Evolutionary conservation across 1,139 yeast species (phyloP).

Genomic region (Diutina mesorugosa): DNA sequence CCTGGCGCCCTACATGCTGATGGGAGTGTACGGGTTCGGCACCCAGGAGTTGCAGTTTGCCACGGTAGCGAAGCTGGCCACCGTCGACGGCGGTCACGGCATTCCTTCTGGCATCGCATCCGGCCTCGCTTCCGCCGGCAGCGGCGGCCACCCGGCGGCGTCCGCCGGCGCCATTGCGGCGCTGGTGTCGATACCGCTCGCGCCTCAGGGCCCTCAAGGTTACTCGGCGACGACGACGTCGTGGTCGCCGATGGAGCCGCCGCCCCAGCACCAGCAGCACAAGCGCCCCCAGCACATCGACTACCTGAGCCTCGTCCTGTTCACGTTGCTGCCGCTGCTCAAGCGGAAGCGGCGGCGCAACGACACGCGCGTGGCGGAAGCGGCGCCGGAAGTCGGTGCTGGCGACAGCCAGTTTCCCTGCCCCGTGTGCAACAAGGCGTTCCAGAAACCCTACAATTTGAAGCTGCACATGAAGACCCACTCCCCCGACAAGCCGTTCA

Average conservation of each 20-base stretch:
- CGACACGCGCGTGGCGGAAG: neutral
- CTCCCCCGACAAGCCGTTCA: constrained; percentile 41
- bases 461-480: constrained; percentile 46
- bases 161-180: neutral
- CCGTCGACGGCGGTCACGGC: neutral
- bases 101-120: neutral
- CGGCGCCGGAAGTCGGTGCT: neutral
- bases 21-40: neutral
- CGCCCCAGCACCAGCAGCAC: neutral
- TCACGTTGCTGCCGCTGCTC: constrained; percentile 23
- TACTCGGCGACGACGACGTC: neutral
- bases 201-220: neutral
- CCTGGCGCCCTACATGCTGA: neutral
- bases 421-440: constrained; percentile 33
- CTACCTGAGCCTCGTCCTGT: constrained; percentile 24
- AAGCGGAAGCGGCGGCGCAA: constrained; percentile 18
- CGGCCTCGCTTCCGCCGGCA: neutral
- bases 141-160: neutral
- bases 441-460: constrained; percentile 41
- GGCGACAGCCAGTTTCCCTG: constrained; percentile 17
- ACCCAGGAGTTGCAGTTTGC: neutral
- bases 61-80: neutral
- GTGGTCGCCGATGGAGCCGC: neutral
- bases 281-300: constrained; percentile 12
- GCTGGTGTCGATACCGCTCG: neutral